A percentile compares a stretch with the other conserved stretches of the same genome.
Conservation (phyloP, 257 asterid species). For the Haberlea rhodopensis region DNA sequence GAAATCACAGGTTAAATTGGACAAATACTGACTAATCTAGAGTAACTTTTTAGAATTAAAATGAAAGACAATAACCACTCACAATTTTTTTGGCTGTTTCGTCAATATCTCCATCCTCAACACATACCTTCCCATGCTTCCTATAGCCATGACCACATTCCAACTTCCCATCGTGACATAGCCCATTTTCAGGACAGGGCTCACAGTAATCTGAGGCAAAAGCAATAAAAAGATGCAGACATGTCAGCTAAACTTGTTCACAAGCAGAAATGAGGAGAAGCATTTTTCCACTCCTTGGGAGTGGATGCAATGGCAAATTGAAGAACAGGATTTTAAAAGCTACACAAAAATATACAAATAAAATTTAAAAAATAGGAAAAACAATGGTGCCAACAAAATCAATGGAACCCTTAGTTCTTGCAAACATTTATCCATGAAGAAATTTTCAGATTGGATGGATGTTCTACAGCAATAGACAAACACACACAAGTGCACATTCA, state of each 20-base stretch:
- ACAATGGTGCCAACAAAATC: constrained; percentile 2
- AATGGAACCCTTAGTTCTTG: background rate
- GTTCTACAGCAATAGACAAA: background rate
- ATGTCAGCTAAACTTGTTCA: background rate
- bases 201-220: constrained; percentile 67
- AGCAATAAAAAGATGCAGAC: constrained; percentile 21
- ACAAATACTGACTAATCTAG: constrained; percentile 3
- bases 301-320: background rate
- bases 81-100: constrained; percentile 65
- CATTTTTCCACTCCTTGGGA: background rate
- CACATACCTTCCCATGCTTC: constrained; percentile 60
- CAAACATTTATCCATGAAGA: background rate
- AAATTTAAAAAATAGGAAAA: background rate
- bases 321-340: too few species aligned
- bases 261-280: constrained; percentile 4
- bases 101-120: constrained; percentile 67
- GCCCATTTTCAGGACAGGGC: constrained; percentile 80
- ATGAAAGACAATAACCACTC: constrained; percentile 24
- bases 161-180: constrained; percentile 70
- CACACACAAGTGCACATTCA: too few species aligned
- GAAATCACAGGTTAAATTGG: constrained; percentile 13
- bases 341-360: background rate
- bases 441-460: background rate
- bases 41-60: constrained; percentile 5
- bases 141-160: constrained; percentile 64